These are phyloP conservation scores for Cercospora sp. DNA, from an alignment of 2,329 filamentous ascomycete genomes.

Conservation along the genomic window DNA sequence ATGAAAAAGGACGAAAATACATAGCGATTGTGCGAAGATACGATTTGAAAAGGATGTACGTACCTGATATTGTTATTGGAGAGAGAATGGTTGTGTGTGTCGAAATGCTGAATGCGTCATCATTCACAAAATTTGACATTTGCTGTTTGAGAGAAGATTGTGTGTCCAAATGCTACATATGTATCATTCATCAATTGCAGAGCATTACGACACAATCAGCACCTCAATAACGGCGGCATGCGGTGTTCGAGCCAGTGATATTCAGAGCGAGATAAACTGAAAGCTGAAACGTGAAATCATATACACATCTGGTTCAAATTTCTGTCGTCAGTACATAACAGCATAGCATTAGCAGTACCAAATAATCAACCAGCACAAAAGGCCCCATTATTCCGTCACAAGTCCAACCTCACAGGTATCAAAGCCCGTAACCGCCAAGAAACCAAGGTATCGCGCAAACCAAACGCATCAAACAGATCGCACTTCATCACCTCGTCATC, in stretches of 20 bases:
- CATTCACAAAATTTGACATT: too few species aligned
- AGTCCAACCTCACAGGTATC: neutral
- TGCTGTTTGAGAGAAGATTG: too few species aligned
- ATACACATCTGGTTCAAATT: neutral
- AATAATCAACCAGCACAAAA: neutral
- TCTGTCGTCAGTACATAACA: constrained; percentile 5
- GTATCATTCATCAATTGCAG: too few species aligned
- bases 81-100: too few species aligned
- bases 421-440: neutral
- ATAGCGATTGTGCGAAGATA: too few species aligned
- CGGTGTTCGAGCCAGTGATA: neutral
- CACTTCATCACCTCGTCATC: neutral
- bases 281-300: neutral
- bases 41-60: too few species aligned
- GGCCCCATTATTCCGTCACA: neutral
- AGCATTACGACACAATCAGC: too few species aligned
- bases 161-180: too few species aligned
- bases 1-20: too few species aligned
- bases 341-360: neutral
- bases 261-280: neutral
- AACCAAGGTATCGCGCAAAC: constrained; percentile 13
- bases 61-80: too few species aligned
- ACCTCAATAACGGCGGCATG: too few species aligned
- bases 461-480: neutral
- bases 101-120: too few species aligned